phyloP scores from a whole-genome alignment of 2,329 filamentous ascomycete species.

The Pseudocercospora eumusae region DNA sequence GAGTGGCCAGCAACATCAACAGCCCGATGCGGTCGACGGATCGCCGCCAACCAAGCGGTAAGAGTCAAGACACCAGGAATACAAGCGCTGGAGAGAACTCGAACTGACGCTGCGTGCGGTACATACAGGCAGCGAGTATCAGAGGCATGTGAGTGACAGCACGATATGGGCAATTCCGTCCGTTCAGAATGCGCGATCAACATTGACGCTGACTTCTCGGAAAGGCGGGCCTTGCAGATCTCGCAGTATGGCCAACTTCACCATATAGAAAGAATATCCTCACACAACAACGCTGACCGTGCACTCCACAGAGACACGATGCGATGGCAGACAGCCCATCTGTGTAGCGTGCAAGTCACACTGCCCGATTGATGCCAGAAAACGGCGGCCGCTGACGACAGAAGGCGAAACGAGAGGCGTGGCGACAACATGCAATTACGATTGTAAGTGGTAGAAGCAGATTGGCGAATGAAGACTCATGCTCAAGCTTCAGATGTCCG shows the following conservation, averaged over 20 bases:
- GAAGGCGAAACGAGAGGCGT: conserved; percentile 27
- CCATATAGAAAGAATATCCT: too few relatives aligned
- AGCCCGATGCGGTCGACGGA: not conserved
- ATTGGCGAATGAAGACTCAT: not conserved
- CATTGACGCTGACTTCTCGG: not conserved
- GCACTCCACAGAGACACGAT: not conserved
- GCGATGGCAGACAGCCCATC: not conserved
- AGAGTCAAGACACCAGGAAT: not conserved
- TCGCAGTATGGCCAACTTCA: not conserved
- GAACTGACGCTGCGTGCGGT: not conserved
- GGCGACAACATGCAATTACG: conserved; percentile 24
- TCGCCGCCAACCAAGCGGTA: not conserved
- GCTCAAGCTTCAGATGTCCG: conserved; percentile 21
- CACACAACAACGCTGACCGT: too few relatives aligned
- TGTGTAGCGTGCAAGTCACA: not conserved
- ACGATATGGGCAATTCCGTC: too few relatives aligned
- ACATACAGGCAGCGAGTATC: not conserved
- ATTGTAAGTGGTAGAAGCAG: conserved; percentile 15
- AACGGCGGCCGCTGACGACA: not conserved
- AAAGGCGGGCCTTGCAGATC: not conserved
- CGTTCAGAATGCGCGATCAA: too few relatives aligned
- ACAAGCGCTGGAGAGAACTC: not conserved
- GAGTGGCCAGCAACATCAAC: not conserved
- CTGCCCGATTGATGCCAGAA: not conserved
- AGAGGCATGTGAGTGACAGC: not conserved